Evolutionary conservation across 2,329 filamentous ascomycete species (phyloP).

Genomic region (Amylocarpus encephaloides): DNA sequence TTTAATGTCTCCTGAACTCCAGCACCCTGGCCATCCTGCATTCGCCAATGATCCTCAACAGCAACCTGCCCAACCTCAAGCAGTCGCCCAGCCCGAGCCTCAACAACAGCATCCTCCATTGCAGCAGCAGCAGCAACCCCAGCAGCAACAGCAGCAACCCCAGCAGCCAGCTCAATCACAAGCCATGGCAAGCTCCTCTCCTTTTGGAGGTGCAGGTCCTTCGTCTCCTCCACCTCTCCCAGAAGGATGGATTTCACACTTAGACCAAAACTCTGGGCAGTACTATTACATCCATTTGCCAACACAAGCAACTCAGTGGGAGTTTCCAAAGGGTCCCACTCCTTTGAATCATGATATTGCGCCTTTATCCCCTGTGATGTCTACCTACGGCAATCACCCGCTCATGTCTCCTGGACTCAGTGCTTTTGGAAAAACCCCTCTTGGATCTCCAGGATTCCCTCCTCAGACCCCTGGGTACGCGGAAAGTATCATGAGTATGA

Average conservation of each 20-base stretch:
- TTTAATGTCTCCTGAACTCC: conserved; percentile 31
- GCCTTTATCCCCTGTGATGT: conserved; percentile 72
- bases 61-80: conserved; percentile 30
- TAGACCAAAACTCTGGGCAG: conserved; percentile 91
- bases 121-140: conserved; percentile 12
- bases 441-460: conserved; percentile 76
- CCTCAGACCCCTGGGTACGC: conserved; percentile 80
- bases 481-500: conserved; percentile 78
- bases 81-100: conserved; percentile 21
- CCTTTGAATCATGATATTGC: conserved; percentile 76
- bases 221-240: conserved; percentile 87
- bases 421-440: conserved; percentile 51
- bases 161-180: conserved; percentile 30
- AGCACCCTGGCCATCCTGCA: conserved; percentile 70
- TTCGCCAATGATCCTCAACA: conserved; percentile 77
- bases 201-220: conserved; percentile 50
- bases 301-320: conserved; percentile 95
- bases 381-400: conserved; percentile 66
- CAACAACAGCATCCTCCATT: conserved; percentile 17
- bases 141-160: conserved; percentile 2
- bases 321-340: conserved; percentile 93
- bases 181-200: conserved; percentile 33
- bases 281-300: conserved; percentile 99
- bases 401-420: conserved; percentile 59
- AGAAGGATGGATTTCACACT: conserved; percentile 95